Percentiles rank a stretch among this genome's conserved stretches.
phyloP scores from a whole-genome alignment of 2,329 filamentous ascomycete species.

The Talaromyces sp. region DNA sequence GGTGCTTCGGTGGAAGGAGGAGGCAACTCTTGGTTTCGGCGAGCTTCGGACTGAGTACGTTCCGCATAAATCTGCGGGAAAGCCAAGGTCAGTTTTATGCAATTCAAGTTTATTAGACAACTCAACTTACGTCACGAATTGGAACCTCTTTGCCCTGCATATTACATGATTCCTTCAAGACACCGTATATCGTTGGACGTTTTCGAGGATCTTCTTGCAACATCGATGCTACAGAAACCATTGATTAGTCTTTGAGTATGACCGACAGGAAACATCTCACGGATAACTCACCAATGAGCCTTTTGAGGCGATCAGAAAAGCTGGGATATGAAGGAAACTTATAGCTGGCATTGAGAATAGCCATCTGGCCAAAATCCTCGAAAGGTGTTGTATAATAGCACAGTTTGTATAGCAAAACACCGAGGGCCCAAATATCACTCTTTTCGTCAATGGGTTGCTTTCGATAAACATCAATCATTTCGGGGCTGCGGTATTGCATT shows the following conservation, averaged over 20 bases:
- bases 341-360: slow-evolving; percentile 92
- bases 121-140: slow-evolving; percentile 73
- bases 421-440: slow-evolving; percentile 96
- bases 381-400: slow-evolving; percentile 99
- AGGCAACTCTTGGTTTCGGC: slow-evolving; percentile 59
- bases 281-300: slow-evolving; percentile 68
- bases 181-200: slow-evolving; percentile 91
- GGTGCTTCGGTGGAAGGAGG: slow-evolving; percentile 55
- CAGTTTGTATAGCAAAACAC: slow-evolving; percentile 92
- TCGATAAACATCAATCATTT: slow-evolving; percentile 98
- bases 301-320: slow-evolving; percentile 87
- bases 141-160: slow-evolving; percentile 87
- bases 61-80: slow-evolving; percentile 52
- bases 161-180: slow-evolving; percentile 76
- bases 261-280: neutral
- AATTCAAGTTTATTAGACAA: neutral
- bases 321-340: slow-evolving; percentile 83
- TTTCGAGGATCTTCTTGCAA: slow-evolving; percentile 74
- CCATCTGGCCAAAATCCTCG: slow-evolving; percentile 95
- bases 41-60: slow-evolving; percentile 62
- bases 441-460: slow-evolving; percentile 98
- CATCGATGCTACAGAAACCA: slow-evolving; percentile 67
- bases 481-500: slow-evolving; percentile 92
- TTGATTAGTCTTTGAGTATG: neutral
- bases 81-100: neutral